phyloP scores from a whole-genome alignment of 257 asterid species.

The Scutellaria barbata region DNA sequence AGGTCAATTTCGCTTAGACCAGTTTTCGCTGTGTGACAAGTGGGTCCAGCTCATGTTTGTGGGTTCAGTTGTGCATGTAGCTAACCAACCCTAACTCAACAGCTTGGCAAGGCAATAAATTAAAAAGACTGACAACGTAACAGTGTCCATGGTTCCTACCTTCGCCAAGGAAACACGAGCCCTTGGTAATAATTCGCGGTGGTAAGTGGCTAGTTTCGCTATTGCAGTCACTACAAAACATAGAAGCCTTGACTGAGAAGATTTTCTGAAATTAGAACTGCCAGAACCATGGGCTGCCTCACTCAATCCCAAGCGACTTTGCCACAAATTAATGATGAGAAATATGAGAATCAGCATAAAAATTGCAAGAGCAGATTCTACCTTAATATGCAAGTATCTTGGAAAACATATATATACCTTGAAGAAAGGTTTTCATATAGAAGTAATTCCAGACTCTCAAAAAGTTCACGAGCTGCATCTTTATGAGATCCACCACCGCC shows the following conservation, averaged over 20 bases:
- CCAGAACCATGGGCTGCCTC: slow-evolving; percentile 71
- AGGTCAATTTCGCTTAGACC: background rate
- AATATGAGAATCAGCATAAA: slow-evolving; percentile 30
- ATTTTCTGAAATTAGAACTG: slow-evolving; percentile 61
- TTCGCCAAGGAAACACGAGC: slow-evolving; percentile 90
- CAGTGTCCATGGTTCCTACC: slow-evolving; percentile 47
- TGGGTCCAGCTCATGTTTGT: background rate
- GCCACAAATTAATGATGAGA: slow-evolving; percentile 23
- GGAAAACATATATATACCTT: slow-evolving; percentile 53
- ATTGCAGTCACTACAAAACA: slow-evolving; percentile 95
- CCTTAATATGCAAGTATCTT: slow-evolving; percentile 6
- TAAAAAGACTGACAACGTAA: slow-evolving; percentile 5
- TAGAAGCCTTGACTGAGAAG: slow-evolving; percentile 85
- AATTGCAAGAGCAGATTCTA: slow-evolving; percentile 26
- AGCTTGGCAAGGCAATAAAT: slow-evolving; percentile 13
- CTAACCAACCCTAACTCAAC: slow-evolving; percentile 11
- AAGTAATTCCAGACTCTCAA: slow-evolving; percentile 90
- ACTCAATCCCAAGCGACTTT: slow-evolving; percentile 80
- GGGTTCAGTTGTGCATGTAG: slow-evolving; percentile 1
- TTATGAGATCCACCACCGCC: slow-evolving; percentile 91
- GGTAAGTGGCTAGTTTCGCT: slow-evolving; percentile 88
- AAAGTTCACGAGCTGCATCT: slow-evolving; percentile 93
- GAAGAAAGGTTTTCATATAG: slow-evolving; percentile 84
- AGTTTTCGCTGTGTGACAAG: background rate
- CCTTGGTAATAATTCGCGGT: slow-evolving; percentile 81